Evolutionary conservation across 805 yeast genomes (phyloP).

Genomic region (Ogataea ramenticola): DNA sequence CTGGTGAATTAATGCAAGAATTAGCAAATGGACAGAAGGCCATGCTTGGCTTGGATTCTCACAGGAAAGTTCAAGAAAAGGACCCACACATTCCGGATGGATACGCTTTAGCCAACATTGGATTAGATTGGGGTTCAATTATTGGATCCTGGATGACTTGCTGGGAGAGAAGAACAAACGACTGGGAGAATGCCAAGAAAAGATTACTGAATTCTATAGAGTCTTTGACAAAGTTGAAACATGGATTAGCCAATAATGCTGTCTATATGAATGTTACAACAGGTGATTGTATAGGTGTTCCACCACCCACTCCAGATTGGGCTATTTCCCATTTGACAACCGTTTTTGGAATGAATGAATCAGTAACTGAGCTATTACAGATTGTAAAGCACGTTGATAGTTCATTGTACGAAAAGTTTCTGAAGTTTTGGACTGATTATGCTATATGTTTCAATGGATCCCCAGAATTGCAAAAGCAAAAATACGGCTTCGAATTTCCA

Average conservation of each 20-base stretch:
- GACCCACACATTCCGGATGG: background rate
- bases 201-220: conserved; percentile 1
- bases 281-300: conserved; percentile 5
- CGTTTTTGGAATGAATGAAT: conserved; percentile 6
- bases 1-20: conserved; percentile 3
- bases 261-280: conserved; percentile 5
- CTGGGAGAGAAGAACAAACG: conserved; percentile 1
- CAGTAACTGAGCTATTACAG: conserved; percentile 5
- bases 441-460: conserved; percentile 3
- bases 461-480: conserved; percentile 1
- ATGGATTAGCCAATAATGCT: conserved; percentile 5
- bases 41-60: conserved; percentile 1
- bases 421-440: conserved; percentile 9
- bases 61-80: conserved; percentile 2
- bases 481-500: conserved; percentile 5
- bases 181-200: background rate
- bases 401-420: background rate
- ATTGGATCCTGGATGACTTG: conserved; percentile 2
- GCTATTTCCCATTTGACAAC: conserved; percentile 7
- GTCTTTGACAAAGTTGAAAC: conserved; percentile 1
- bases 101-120: conserved; percentile 1
- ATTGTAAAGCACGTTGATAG: background rate
- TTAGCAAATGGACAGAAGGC: background rate
- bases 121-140: conserved; percentile 2
- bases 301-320: conserved; percentile 8